Conservation (phyloP, 2,329 filamentous ascomycete species). For the Dothistroma septosporum region DNA sequence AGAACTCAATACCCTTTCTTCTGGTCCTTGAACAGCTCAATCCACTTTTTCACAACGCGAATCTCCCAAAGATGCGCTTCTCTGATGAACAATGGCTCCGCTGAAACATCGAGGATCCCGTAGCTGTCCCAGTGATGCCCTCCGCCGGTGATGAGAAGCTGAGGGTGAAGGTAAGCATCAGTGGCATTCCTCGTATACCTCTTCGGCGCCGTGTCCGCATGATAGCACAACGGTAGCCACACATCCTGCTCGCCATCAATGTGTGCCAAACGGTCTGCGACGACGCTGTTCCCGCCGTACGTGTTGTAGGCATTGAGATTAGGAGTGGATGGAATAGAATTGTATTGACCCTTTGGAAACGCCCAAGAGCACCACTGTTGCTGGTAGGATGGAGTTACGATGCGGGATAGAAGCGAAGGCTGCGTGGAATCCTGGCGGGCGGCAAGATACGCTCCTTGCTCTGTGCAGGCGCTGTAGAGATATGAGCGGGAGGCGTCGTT, state of each 20-base stretch:
- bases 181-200: conserved; percentile 14
- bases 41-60: conserved; percentile 62
- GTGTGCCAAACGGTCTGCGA: conserved; percentile 47
- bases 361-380: conserved; percentile 56
- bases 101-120: conserved; percentile 54
- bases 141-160: conserved; percentile 48
- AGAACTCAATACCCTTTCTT: neutral
- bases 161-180: conserved; percentile 44
- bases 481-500: conserved; percentile 46
- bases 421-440: conserved; percentile 38
- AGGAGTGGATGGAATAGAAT: conserved; percentile 43
- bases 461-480: conserved; percentile 45
- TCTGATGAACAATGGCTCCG: conserved; percentile 53
- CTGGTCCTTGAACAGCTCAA: conserved; percentile 38
- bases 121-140: conserved; percentile 45
- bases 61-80: conserved; percentile 58
- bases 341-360: conserved; percentile 47
- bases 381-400: conserved; percentile 48
- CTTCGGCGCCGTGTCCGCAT: conserved; percentile 41
- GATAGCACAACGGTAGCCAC: conserved; percentile 52
- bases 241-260: conserved; percentile 53
- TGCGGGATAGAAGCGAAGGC: conserved; percentile 47
- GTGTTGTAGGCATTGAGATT: conserved; percentile 42
- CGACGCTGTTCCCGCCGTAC: conserved; percentile 48
- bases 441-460: conserved; percentile 49